Evolutionary conservation across 352 stramenopile genomes (phyloP), one percentile per base, ranked within the genome.

Genomic region (Globisporangium lucens): DNA sequence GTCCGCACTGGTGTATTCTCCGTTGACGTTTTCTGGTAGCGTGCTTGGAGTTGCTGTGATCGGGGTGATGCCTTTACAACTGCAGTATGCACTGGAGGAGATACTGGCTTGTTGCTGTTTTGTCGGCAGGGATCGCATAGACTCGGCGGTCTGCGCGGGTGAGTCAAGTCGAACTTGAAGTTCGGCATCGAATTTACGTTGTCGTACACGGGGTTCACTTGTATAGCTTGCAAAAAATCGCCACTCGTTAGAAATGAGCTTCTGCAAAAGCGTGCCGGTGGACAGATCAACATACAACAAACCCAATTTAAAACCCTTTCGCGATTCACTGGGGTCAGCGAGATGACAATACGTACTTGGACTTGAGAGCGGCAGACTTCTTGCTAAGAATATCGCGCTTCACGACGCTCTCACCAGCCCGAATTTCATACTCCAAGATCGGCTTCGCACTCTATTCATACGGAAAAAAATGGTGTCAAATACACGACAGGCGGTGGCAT

Each of bases 351-450:
- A 41, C 67, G 49, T 69, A 81, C 76, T 76, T 83, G 2, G 70
- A 0, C 56, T 70, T 69, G 10, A 66, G 52, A 27, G 47, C 35
- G 8, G 20, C 13, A 20, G 53, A 24, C 29, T 65, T 63, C 33
- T 36, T 36, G 41, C 43, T 69, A 20, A 59, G 55, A 13, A 86
- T 70, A 1, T 61, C 80, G 63, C 76, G 71, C 58, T 88, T 90
- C 2, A 82, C 72, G 22, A 85, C 65, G 49, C 80, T 88, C 61
- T 90, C 80, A 30, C 79, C 82, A 20, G 74, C 75, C 12, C 82
- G 77, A 41, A 89, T 74, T 46, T 92, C 82, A 27, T 77, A 88
- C 20, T 66, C 65, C 5, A 83, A 49, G 2, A 63, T 62, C 3
- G 63, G 46, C 24, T 43, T 57, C 1, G 43, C 30, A 20, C 49